phyloP scores from a whole-genome alignment of 192 early-diverging fungal species.

The Gigaspora rosea region DNA sequence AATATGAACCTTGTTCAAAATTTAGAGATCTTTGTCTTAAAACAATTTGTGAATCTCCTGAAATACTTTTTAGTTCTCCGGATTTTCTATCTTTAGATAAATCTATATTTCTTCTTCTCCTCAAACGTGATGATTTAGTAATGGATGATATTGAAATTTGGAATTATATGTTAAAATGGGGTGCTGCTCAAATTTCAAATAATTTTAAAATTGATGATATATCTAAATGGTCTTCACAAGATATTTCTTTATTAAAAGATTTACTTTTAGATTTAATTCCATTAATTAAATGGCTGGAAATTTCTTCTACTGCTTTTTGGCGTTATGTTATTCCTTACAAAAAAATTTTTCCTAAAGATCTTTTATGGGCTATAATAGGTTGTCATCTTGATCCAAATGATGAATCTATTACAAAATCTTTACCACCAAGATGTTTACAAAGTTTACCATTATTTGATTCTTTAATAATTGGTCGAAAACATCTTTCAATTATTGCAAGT shows the following conservation, averaged over 20 bases:
- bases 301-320: background rate
- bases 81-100: background rate
- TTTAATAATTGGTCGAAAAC: background rate
- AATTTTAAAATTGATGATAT: background rate
- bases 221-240: background rate
- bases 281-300: background rate
- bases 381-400: background rate
- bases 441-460: background rate
- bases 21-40: background rate
- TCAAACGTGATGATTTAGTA: background rate
- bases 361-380: background rate
- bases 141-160: background rate
- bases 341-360: background rate
- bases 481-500: background rate
- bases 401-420: background rate
- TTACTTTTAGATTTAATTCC: background rate
- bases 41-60: background rate
- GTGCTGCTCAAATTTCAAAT: slow-evolving; percentile 2
- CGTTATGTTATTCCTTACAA: background rate
- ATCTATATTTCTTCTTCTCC: background rate
- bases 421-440: background rate
- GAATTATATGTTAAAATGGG: slow-evolving; percentile 9
- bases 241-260: background rate
- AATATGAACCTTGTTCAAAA: background rate
- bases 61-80: background rate